Conservation (phyloP, 2,329 filamentous ascomycete species). For the Colletotrichum viniferum region DNA sequence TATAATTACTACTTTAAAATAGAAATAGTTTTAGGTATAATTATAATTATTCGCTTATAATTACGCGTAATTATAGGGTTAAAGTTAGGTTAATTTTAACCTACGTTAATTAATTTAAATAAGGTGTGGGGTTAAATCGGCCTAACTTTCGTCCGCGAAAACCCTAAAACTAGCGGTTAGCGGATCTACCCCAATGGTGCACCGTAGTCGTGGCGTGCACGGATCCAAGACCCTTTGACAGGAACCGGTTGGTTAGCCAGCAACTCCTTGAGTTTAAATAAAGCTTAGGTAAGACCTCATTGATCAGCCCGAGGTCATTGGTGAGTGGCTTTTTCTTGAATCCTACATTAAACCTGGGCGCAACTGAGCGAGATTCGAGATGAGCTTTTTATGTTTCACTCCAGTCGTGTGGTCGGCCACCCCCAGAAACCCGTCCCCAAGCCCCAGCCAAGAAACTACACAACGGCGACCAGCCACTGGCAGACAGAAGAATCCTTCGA, state of each 20-base stretch:
- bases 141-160: too few species aligned
- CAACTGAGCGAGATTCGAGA: not conserved
- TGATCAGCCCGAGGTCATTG: not conserved
- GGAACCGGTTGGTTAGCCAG: not conserved
- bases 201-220: not conserved
- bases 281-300: not conserved
- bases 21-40: too few species aligned
- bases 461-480: not conserved
- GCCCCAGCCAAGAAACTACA: not conserved
- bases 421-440: not conserved
- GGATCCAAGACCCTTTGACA: not conserved
- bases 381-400: not conserved
- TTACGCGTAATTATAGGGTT: too few species aligned
- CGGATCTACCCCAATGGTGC: too few species aligned
- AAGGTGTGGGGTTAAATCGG: too few species aligned
- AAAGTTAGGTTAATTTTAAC: too few species aligned
- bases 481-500: not conserved
- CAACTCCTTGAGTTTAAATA: not conserved
- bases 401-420: not conserved
- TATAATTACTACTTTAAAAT: too few species aligned
- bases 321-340: not conserved
- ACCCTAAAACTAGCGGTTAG: too few species aligned
- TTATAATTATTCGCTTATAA: too few species aligned
- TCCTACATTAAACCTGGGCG: not conserved
- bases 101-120: too few species aligned